A percentile compares a stretch with the other conserved stretches of the same genome.
These are phyloP conservation scores for Mortierella sp. DNA, from an alignment of 371 early-diverging fungal species.

Conservation along the genomic window DNA sequence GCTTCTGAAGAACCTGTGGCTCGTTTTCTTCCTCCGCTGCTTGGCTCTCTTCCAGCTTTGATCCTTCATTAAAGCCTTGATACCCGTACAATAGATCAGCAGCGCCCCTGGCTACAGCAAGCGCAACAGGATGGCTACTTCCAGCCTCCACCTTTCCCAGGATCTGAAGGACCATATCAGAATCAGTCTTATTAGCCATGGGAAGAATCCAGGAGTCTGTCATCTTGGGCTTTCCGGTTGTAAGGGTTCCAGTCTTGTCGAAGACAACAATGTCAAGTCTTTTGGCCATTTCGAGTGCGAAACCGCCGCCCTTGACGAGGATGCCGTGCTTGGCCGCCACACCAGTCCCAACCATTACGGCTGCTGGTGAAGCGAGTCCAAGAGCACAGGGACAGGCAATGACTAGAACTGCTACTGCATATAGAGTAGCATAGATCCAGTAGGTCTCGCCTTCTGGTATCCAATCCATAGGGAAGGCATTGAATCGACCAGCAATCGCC, in stretches of 20 bases:
- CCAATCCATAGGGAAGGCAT: constrained; percentile 60
- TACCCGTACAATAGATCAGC: constrained; percentile 28
- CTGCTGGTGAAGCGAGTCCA: constrained; percentile 79
- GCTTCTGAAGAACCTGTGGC: constrained; percentile 34
- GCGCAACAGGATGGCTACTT: constrained; percentile 57
- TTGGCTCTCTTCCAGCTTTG: not conserved
- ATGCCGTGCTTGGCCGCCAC: constrained; percentile 81
- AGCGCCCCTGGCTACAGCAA: constrained; percentile 50
- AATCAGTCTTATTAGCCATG: constrained; percentile 10
- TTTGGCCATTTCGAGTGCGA: constrained; percentile 75
- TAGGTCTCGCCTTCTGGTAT: constrained; percentile 64
- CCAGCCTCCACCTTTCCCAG: constrained; percentile 52
- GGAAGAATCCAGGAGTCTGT: constrained; percentile 59
- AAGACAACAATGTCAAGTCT: constrained; percentile 95
- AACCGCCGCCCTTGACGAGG: constrained; percentile 58
- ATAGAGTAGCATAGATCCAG: constrained; percentile 79
- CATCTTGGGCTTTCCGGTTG: constrained; percentile 72
- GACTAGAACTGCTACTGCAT: constrained; percentile 76
- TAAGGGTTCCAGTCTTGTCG: constrained; percentile 91
- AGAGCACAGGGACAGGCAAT: constrained; percentile 84
- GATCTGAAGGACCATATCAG: constrained; percentile 38
- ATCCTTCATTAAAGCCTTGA: not conserved
- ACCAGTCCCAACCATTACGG: constrained; percentile 92
- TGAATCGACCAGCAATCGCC: constrained; percentile 59
- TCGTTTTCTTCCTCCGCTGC: constrained; percentile 30